Percentiles rank a stretch among this genome's conserved stretches.
Evolutionary conservation across 2,329 filamentous ascomycete genomes (phyloP).

Genomic region (Aspergillaceae sp.): DNA sequence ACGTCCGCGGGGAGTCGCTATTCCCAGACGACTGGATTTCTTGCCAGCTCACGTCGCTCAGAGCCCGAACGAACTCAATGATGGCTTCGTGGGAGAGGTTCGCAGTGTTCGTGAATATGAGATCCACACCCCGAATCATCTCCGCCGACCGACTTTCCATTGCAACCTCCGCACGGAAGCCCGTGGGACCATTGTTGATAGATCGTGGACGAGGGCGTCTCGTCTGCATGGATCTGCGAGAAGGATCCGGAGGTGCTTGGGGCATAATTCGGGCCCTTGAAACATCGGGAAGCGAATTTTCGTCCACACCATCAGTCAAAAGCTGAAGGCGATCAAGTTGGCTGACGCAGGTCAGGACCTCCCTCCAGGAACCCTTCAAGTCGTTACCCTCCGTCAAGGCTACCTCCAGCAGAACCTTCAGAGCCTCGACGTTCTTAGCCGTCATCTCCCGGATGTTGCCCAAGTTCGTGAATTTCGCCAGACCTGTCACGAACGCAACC

Average conservation of each 20-base stretch:
- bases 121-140: slow-evolving; percentile 83
- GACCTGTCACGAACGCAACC: slow-evolving; percentile 85
- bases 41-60: slow-evolving; percentile 97
- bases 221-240: slow-evolving; percentile 58
- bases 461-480: slow-evolving; percentile 89
- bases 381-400: slow-evolving; percentile 88
- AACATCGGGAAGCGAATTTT: slow-evolving; percentile 84
- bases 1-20: slow-evolving; percentile 90
- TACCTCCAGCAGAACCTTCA: slow-evolving; percentile 85
- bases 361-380: slow-evolving; percentile 85
- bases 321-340: slow-evolving; percentile 92
- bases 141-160: slow-evolving; percentile 88
- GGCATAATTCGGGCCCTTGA: slow-evolving; percentile 69
- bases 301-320: slow-evolving; percentile 89
- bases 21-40: slow-evolving; percentile 96
- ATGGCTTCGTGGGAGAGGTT: slow-evolving; percentile 90
- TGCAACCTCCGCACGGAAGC: slow-evolving; percentile 70
- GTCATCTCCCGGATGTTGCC: slow-evolving; percentile 94
- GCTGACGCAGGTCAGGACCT: slow-evolving; percentile 88
- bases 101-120: slow-evolving; percentile 94
- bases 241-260: slow-evolving; percentile 44
- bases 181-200: slow-evolving; percentile 41
- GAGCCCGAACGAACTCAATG: slow-evolving; percentile 82
- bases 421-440: slow-evolving; percentile 89
- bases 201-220: slow-evolving; percentile 43